Evolutionary conservation across 345 rosid genomes (phyloP).

Genomic region (Orychophragmus violaceus): DNA sequence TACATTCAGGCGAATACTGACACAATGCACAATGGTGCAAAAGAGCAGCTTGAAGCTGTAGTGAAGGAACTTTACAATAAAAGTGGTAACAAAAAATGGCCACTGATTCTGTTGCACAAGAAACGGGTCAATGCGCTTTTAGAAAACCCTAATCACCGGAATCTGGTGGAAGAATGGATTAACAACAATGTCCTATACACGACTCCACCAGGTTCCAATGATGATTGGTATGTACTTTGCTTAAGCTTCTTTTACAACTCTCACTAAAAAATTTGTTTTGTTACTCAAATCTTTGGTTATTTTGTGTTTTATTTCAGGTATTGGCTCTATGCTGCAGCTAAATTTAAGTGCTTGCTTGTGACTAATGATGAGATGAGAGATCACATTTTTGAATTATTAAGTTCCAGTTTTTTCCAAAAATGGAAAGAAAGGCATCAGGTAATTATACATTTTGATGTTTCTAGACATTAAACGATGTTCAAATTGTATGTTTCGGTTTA

Average conservation of each 20-base stretch:
- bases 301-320: constrained; percentile 38
- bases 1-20: not conserved
- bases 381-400: constrained; percentile 82
- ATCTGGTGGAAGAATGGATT: constrained; percentile 64
- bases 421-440: constrained; percentile 90
- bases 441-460: not conserved
- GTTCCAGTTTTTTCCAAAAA: constrained; percentile 56
- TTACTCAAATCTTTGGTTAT: not conserved
- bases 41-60: constrained; percentile 83
- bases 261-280: not conserved
- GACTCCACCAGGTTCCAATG: constrained; percentile 88
- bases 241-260: not conserved
- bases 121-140: constrained; percentile 60
- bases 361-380: constrained; percentile 96
- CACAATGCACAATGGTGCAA: constrained; percentile 22
- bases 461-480: not conserved
- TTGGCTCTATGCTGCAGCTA: constrained; percentile 88
- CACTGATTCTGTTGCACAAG: constrained; percentile 67
- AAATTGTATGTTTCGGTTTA: not conserved
- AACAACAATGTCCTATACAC: constrained; percentile 50
- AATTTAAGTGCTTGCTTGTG: constrained; percentile 67
- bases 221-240: constrained; percentile 61
- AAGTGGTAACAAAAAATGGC: constrained; percentile 57
- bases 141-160: constrained; percentile 45
- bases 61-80: constrained; percentile 48